A percentile compares a stretch with the other conserved stretches of the same genome.
phyloP scores from a whole-genome alignment of 495 filamentous ascomycete genomes.

The Neurospora hispaniola region DNA sequence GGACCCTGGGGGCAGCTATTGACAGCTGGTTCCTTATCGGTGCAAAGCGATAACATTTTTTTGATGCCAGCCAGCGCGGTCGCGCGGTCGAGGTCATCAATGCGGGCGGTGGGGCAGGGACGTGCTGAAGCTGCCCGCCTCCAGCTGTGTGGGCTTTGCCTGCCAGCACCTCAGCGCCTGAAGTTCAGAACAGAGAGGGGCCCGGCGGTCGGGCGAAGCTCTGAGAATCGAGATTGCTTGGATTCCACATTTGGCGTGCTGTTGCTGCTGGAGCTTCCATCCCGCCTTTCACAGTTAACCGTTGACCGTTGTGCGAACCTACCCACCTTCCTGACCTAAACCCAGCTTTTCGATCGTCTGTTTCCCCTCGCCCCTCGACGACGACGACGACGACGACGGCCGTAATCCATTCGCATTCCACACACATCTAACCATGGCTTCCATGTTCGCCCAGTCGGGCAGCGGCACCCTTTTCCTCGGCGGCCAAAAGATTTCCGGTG shows the following conservation, averaged over 20 bases:
- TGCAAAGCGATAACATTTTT: not conserved
- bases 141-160: not conserved
- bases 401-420: not conserved
- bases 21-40: not conserved
- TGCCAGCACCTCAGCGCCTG: not conserved
- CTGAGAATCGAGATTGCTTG: not conserved
- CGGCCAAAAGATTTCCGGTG: slow-evolving; percentile 86
- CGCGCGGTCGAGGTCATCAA: not conserved
- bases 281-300: slow-evolving; percentile 1
- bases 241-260: not conserved
- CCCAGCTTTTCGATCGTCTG: slow-evolving; percentile 5
- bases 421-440: slow-evolving; percentile 51
- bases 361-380: not conserved
- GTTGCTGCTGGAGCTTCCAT: not conserved
- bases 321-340: slow-evolving; percentile 6
- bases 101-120: not conserved
- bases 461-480: slow-evolving; percentile 89
- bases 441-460: slow-evolving; percentile 79
- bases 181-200: not conserved
- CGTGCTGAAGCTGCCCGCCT: not conserved
- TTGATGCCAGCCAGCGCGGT: not conserved
- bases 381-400: not conserved
- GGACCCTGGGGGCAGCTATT: not conserved
- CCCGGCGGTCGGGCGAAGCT: not conserved
- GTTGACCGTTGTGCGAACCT: not conserved